These are phyloP conservation scores for Podospora conica DNA, from an alignment of 495 filamentous ascomycete species.

Conservation along the genomic window DNA sequence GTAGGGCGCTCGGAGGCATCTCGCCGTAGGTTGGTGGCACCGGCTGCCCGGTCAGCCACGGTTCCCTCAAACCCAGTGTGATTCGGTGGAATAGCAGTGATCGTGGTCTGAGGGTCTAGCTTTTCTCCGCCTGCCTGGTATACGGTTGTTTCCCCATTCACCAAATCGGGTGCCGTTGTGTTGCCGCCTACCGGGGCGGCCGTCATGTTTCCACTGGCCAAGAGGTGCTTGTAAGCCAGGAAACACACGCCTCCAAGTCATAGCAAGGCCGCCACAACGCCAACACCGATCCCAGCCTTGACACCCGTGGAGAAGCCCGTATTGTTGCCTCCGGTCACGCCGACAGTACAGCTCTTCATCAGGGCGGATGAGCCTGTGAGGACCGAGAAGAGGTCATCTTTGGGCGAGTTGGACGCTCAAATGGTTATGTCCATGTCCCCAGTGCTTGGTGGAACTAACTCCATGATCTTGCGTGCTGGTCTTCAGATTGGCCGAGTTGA, in stretches of 20 bases:
- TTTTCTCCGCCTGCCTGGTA: slow-evolving; percentile 14
- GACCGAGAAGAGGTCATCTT: slow-evolving; percentile 22
- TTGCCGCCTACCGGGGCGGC: neutral
- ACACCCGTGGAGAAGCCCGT: slow-evolving; percentile 20
- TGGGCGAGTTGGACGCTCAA: slow-evolving; percentile 15
- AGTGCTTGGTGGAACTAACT: slow-evolving; percentile 15
- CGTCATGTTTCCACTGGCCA: slow-evolving; percentile 3
- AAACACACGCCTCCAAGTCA: slow-evolving; percentile 10
- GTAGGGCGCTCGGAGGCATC: neutral
- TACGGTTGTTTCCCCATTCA: slow-evolving; percentile 1
- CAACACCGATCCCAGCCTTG: slow-evolving; percentile 24
- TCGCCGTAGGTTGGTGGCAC: neutral
- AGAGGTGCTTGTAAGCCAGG: slow-evolving; percentile 13
- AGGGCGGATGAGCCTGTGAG: slow-evolving; percentile 22
- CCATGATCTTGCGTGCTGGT: slow-evolving; percentile 6
- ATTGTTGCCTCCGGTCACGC: slow-evolving; percentile 14
- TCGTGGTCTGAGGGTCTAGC: neutral
- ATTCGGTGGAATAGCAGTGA: slow-evolving; percentile 3
- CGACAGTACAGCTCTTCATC: slow-evolving; percentile 29
- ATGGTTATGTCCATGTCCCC: slow-evolving; percentile 23
- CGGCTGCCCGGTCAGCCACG: neutral
- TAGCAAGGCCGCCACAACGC: slow-evolving; percentile 6
- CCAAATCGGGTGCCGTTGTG: neutral
- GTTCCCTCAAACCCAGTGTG: slow-evolving; percentile 6
- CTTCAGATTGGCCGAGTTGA: slow-evolving; percentile 1